Evolutionary conservation across 2,329 filamentous ascomycete genomes (phyloP).

Genomic region (Fusarium sp.): DNA sequence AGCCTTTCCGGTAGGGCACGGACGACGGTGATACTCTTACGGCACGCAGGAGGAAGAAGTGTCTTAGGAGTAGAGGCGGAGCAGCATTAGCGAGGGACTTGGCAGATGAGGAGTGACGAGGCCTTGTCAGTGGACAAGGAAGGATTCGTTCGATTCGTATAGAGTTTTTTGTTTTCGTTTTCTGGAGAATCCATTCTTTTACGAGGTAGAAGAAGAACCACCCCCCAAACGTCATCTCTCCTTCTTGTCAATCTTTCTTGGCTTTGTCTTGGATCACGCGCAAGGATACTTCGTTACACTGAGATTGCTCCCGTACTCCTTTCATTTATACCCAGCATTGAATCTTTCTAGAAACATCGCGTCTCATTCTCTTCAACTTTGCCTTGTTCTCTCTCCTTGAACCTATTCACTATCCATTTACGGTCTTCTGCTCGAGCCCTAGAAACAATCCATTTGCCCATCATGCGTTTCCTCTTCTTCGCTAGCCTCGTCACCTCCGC

Average conservation of each 20-base stretch:
- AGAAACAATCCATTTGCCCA: not conserved
- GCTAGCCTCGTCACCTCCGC: conserved; percentile 27
- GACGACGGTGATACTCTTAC: not conserved
- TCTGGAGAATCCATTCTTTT: not conserved
- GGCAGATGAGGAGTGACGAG: conserved; percentile 10
- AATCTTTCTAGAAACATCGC: not conserved
- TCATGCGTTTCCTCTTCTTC: conserved; percentile 14
- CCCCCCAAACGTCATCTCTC: not conserved
- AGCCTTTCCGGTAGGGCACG: not conserved
- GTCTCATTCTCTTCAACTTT: not conserved
- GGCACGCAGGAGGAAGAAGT: not conserved
- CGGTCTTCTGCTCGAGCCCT: not conserved
- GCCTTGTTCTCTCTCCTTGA: not conserved
- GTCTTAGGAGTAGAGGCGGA: conserved; percentile 4
- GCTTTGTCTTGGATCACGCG: not conserved
- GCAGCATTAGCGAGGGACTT: conserved; percentile 12
- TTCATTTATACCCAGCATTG: not conserved
- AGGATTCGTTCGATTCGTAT: not conserved
- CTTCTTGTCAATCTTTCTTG: not conserved
- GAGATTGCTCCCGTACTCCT: not conserved
- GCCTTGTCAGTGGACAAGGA: not conserved
- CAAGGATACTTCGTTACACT: not conserved
- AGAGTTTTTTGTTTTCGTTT: not conserved
- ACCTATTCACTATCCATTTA: not conserved
- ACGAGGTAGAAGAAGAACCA: not conserved